Conservation (phyloP, 345 rosid species). For the Citrus reticulata region DNA sequence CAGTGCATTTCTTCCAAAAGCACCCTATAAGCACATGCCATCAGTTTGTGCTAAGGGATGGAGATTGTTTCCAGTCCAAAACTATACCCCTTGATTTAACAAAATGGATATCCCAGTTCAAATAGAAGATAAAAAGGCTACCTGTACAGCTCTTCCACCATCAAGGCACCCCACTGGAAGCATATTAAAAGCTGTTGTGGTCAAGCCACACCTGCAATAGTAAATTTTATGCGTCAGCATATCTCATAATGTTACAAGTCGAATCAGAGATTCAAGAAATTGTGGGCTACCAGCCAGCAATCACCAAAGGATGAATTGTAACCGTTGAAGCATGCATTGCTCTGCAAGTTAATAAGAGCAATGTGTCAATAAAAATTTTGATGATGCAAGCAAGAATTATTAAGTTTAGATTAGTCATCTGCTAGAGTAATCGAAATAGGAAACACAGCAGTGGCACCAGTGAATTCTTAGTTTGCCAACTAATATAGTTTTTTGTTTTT, state of each 20-base stretch:
- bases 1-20: constrained; percentile 74
- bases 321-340: constrained; percentile 88
- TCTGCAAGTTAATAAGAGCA: constrained; percentile 40
- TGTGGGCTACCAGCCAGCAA: constrained; percentile 79
- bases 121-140: constrained; percentile 18
- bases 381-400: not conserved
- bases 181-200: constrained; percentile 88
- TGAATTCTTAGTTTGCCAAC: not conserved
- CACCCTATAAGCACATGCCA: constrained; percentile 47
- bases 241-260: not conserved
- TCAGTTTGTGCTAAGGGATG: not conserved
- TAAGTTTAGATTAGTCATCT: not conserved
- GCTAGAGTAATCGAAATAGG: constrained; percentile 5
- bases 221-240: constrained; percentile 19
- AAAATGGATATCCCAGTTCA: not conserved
- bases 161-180: constrained; percentile 96
- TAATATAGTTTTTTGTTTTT: not conserved
- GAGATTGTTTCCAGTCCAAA: not conserved
- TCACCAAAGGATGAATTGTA: constrained; percentile 85
- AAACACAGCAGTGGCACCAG: not conserved
- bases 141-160: constrained; percentile 98
- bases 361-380: constrained; percentile 7
- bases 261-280: constrained; percentile 15
- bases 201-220: constrained; percentile 85
- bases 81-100: no score